Conservation (phyloP, 2,329 filamentous ascomycete genomes). For the Stagonosporopsis rhizophila region DNA sequence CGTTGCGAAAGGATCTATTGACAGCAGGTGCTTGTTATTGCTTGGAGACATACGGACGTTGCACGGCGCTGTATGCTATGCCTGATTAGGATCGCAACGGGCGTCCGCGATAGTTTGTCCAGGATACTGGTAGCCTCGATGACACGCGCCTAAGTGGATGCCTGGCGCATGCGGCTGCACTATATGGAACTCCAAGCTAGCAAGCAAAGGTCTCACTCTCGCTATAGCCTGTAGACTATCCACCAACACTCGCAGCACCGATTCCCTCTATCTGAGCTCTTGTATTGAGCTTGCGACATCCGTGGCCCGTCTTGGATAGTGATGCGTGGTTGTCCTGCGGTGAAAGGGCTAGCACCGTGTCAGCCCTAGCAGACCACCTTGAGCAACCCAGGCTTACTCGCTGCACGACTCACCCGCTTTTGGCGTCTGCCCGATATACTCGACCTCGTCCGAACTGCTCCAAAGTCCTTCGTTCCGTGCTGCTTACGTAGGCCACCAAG, state of each 20-base stretch:
- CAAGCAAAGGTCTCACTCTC: slow-evolving; percentile 22
- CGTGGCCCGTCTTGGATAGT: slow-evolving; percentile 2
- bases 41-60: slow-evolving; percentile 11
- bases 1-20: neutral
- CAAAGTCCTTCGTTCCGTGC: neutral
- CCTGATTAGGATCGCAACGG: slow-evolving; percentile 14
- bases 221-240: slow-evolving; percentile 2
- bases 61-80: slow-evolving; percentile 16
- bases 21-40: slow-evolving; percentile 14
- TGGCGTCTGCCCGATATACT: neutral
- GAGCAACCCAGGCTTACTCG: slow-evolving; percentile 2
- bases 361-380: neutral
- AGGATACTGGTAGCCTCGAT: slow-evolving; percentile 23
- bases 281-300: neutral
- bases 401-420: neutral
- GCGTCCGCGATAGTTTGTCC: slow-evolving; percentile 41
- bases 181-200: slow-evolving; percentile 20
- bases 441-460: neutral
- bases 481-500: slow-evolving; percentile 15
- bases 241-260: slow-evolving; percentile 15
- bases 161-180: slow-evolving; percentile 29
- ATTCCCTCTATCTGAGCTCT: neutral
- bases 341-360: slow-evolving; percentile 7
- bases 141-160: slow-evolving; percentile 31
- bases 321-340: slow-evolving; percentile 18